Evolutionary conservation across 2,329 filamentous ascomycete species (phyloP).

Genomic region (Curvularia sp.): DNA sequence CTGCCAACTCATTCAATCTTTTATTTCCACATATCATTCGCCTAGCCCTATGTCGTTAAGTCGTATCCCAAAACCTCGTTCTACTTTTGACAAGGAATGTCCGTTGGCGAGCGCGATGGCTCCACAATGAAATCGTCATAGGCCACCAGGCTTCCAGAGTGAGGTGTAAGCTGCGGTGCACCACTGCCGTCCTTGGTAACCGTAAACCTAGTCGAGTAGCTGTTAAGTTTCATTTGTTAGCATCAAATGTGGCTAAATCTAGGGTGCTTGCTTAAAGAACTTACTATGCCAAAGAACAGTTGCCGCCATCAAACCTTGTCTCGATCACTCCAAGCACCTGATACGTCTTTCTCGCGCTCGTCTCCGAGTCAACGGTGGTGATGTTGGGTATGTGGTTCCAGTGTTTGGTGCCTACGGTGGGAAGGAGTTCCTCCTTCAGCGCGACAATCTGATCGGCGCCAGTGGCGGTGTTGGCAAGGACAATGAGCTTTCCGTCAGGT

Average conservation of each 20-base stretch:
- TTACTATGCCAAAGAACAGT: conserved; percentile 14
- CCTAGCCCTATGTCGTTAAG: too few relatives aligned
- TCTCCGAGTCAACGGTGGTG: conserved; percentile 10
- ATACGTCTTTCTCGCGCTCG: conserved; percentile 3
- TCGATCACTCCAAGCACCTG: conserved; percentile 14
- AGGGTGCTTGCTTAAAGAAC: neutral
- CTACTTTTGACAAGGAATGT: conserved; percentile 8
- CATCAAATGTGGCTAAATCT: neutral
- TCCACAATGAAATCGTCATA: conserved; percentile 11
- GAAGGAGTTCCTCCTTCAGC: conserved; percentile 9
- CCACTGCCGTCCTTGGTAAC: conserved; percentile 7
- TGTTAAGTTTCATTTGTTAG: neutral
- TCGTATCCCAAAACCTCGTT: neutral
- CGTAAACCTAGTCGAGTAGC: conserved; percentile 12
- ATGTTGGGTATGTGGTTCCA: conserved; percentile 9
- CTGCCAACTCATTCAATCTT: neutral
- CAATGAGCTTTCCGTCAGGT: conserved; percentile 4
- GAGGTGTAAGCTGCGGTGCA: conserved; percentile 6
- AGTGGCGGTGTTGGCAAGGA: conserved; percentile 3
- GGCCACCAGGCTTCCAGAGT: conserved; percentile 2
- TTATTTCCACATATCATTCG: neutral
- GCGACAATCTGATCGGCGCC: conserved; percentile 8
- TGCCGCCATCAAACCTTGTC: conserved; percentile 9
- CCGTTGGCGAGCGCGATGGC: conserved; percentile 2
- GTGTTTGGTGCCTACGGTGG: conserved; percentile 8